A percentile compares a stretch with the other conserved stretches of the same genome.
Conservation (phyloP, 2,329 filamentous ascomycete species). For the Ophiostoma piceae region DNA sequence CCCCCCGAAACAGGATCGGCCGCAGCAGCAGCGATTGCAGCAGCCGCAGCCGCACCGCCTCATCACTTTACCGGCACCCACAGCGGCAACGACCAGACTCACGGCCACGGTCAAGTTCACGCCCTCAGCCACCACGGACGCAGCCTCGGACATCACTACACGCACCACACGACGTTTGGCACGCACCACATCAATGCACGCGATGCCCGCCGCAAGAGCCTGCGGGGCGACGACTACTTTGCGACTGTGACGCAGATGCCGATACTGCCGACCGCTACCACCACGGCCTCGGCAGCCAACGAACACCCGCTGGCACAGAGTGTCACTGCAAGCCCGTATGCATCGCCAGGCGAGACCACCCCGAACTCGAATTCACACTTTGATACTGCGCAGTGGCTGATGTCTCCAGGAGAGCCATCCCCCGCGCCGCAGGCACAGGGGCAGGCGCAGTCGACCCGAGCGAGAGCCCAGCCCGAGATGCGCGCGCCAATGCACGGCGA, state of each 20-base stretch:
- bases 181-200: slow-evolving; percentile 32
- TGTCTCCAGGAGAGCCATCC: slow-evolving; percentile 22
- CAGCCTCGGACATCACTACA: slow-evolving; percentile 34
- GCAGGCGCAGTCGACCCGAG: not conserved
- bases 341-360: slow-evolving; percentile 34
- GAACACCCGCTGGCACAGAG: slow-evolving; percentile 74
- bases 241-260: slow-evolving; percentile 42
- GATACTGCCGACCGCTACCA: slow-evolving; percentile 26
- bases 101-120: slow-evolving; percentile 20
- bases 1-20: slow-evolving; percentile 29
- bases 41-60: slow-evolving; percentile 6
- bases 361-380: slow-evolving; percentile 27
- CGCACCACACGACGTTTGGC: slow-evolving; percentile 39
- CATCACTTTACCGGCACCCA: not conserved
- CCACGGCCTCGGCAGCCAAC: not conserved
- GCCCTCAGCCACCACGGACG: slow-evolving; percentile 17
- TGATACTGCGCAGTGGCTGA: slow-evolving; percentile 25
- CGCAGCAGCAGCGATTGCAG: slow-evolving; percentile 5
- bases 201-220: slow-evolving; percentile 49
- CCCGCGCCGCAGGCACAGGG: not conserved
- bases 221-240: slow-evolving; percentile 54
- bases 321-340: slow-evolving; percentile 63
- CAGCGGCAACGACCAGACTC: slow-evolving; percentile 17
- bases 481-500: slow-evolving; percentile 28
- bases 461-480: slow-evolving; percentile 23